phyloP scores from a whole-genome alignment of 2,329 filamentous ascomycete species.

The Grosmannia clavigera region DNA sequence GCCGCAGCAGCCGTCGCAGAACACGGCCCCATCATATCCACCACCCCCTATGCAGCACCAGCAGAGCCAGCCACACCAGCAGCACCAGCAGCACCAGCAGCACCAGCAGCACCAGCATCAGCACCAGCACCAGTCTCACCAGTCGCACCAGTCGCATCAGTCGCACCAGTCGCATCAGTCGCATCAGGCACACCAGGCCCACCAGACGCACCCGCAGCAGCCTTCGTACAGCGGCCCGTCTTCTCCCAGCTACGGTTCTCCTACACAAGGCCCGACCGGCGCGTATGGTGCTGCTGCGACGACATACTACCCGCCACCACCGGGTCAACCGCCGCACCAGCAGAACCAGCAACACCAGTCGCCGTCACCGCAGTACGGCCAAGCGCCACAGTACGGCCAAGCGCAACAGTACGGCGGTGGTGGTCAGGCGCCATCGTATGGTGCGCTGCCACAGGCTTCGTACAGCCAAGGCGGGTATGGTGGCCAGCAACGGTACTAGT shows the following conservation, averaged over 20 bases:
- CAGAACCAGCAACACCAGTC: background rate
- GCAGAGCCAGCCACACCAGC: background rate
- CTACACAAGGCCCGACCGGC: background rate
- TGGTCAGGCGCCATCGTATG: background rate
- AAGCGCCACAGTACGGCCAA: background rate
- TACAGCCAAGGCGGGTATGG: slow-evolving; percentile 1
- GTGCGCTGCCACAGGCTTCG: background rate
- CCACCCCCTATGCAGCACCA: background rate
- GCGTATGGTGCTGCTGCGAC: background rate
- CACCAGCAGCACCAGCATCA: background rate
- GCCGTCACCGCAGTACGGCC: slow-evolving; percentile 2
- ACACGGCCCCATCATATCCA: background rate
- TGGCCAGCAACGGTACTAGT: background rate
- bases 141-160: background rate
- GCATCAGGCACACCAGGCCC: background rate
- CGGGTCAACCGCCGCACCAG: background rate
- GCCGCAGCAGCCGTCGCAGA: background rate
- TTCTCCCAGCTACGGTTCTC: background rate
- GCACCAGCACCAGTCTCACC: background rate
- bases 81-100: background rate
- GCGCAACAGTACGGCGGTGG: background rate
- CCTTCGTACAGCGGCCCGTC: background rate
- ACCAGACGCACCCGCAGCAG: background rate
- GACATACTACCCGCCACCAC: background rate
- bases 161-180: background rate